phyloP scores from a whole-genome alignment of 768 basidiomycete genomes.

The Aureoboletus auriporus region DNA sequence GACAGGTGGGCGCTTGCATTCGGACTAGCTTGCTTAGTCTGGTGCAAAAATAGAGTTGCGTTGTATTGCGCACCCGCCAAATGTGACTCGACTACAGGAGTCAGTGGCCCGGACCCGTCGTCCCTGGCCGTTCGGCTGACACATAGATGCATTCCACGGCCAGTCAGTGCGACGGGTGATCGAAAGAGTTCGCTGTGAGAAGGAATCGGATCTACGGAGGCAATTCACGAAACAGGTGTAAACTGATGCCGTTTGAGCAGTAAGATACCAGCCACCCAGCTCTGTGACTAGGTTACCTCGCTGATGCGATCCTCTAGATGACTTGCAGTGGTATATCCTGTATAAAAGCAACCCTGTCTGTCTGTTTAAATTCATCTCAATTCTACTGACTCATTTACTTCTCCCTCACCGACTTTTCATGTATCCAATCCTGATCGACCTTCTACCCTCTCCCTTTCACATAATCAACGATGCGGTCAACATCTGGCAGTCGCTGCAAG shows the following conservation, averaged over 20 bases:
- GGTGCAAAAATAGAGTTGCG: slow-evolving; percentile 13
- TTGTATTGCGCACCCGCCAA: slow-evolving; percentile 5
- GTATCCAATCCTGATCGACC: slow-evolving; percentile 23
- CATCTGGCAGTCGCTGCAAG: slow-evolving; percentile 42
- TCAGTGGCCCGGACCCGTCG: slow-evolving; percentile 4
- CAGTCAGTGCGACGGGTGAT: slow-evolving; percentile 12
- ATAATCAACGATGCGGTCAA: slow-evolving; percentile 46
- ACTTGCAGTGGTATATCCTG: slow-evolving; percentile 29
- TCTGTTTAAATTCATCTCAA: slow-evolving; percentile 4
- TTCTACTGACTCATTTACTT: neutral
- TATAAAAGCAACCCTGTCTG: slow-evolving; percentile 25
- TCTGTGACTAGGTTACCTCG: slow-evolving; percentile 32
- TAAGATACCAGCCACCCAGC: slow-evolving; percentile 27
- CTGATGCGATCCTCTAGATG: slow-evolving; percentile 25
- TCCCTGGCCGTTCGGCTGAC: slow-evolving; percentile 19
- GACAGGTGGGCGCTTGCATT: slow-evolving; percentile 7
- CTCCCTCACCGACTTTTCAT: slow-evolving; percentile 15
- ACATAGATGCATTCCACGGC: slow-evolving; percentile 6
- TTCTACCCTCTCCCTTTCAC: slow-evolving; percentile 53
- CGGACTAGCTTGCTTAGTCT: neutral
- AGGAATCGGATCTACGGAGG: slow-evolving; percentile 20
- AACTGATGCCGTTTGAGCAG: slow-evolving; percentile 28
- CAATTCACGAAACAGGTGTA: slow-evolving; percentile 19
- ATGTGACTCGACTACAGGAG: slow-evolving; percentile 12
- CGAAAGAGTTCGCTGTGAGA: slow-evolving; percentile 18